Evolutionary conservation across 305 asterid species (phyloP), one percentile per base, ranked within the genome.

Genomic region (Fraxinus xanthoxyloides): DNA sequence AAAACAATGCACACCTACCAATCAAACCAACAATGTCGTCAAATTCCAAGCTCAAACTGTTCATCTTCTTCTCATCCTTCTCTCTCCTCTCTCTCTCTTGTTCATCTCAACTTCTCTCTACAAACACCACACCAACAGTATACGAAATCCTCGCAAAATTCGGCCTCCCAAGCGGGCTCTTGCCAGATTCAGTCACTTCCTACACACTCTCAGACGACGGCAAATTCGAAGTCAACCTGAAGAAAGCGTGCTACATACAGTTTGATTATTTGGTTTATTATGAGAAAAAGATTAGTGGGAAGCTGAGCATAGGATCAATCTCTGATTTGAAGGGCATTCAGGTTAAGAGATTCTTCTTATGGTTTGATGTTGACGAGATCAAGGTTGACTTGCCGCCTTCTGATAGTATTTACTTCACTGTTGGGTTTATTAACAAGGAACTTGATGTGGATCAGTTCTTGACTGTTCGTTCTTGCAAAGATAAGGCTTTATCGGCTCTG

Each of bases 341-440:
- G 85, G 98, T 95, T 63, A 86, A 91, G 77, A 89, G 95, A 79
- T 75, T 95, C 78, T 81, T 81, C 78, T 69, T 95, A 31, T 95
- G 99, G 99, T 92, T 95, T 75, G 87, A 91, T 80, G 97, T 95
- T 74, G 97, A 92, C 72, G 92, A 87, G 87, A 95, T 94, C 38
- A 89, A 83, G 36, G 99, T 95, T 74, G 99, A 95, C 87, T 82
- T 94, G 86, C 99, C 98, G 19, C 93, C 97, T 19, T 88, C 96
- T 10, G 87, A 80, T 72, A 93, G 92, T 72, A 94, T 95, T 15
- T 95, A 95, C 81, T 95, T 95, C 81, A 90, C 91, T 81, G 98
- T 94, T n/a, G 99, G 98, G 86, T 67, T 94, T 61, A 90, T 95
- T 23, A 90, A 91, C 84, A 95, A 94, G 96, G 82, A 89, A 86